Conservation (phyloP, 2,329 filamentous ascomycete species). For the Aspergillus nomiae region DNA sequence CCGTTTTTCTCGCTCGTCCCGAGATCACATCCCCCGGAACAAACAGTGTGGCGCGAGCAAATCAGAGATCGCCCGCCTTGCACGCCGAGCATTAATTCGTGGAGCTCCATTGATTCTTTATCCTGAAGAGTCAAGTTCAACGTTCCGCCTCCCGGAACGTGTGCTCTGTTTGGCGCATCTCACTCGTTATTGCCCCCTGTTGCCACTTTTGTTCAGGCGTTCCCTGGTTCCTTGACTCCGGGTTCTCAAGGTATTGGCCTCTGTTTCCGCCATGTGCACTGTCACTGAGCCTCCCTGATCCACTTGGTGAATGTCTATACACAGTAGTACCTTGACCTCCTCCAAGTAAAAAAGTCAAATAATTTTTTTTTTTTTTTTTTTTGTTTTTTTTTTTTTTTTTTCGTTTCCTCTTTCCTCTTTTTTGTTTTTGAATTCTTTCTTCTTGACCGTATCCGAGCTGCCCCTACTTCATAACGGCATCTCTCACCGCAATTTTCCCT, state of each 20-base stretch:
- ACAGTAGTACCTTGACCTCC: background rate
- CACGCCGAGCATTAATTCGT: slow-evolving; percentile 19
- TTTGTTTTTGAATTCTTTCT: background rate
- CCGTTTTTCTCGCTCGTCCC: background rate
- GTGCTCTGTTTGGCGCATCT: slow-evolving; percentile 4
- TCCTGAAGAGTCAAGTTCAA: background rate
- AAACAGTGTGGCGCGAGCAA: slow-evolving; percentile 16
- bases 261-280: background rate
- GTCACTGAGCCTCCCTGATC: background rate
- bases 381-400: background rate
- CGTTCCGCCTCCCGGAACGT: background rate
- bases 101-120: background rate
- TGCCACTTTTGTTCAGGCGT: background rate
- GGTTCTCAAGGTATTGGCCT: background rate
- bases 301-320: background rate
- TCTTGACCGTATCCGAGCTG: background rate
- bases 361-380: background rate
- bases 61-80: slow-evolving; percentile 21
- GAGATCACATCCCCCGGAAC: slow-evolving; percentile 5
- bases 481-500: slow-evolving; percentile 14
- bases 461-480: background rate
- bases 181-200: background rate
- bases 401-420: too few species aligned
- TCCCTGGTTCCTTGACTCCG: background rate
- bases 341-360: background rate